Base-by-base conservation (phyloP, 148 eudicot genomes). In the Chenopodium berlandieri region DNA sequence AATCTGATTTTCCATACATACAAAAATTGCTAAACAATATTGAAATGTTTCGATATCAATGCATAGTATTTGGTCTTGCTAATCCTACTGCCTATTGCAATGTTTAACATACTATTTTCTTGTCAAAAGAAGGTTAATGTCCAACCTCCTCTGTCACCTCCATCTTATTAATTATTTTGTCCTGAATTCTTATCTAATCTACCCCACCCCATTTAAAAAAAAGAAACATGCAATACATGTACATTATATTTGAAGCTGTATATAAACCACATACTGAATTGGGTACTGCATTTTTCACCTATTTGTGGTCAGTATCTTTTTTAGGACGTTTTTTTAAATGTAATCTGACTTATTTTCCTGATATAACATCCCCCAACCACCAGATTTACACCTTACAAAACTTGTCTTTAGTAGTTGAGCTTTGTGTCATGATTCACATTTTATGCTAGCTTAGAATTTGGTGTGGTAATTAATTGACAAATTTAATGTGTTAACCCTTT, bases 331-430 rank as follows among this genome's bases (percentile, higher is more conserved):
- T 75, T 75, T 70, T 69, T 0, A 80, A 79, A 75, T 75, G 76
- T 69, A 23, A 30, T 58, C 67, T 76, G 82, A 76, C 75, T 73
- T 50, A 54, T 32, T 70, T 77, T 76, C 37, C 83, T 80, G 67
- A 14, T 50, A 50, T 50, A 34, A 63, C 56, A n/a, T 19, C 34
- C 58, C 70, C 80, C 83, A 84, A 80, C 86, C 25, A 80, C 86
- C 86, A 64, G 22, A 77, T 25, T 77, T 63, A 70, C 47, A 46
- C 72, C 79, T 37, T 76, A 23, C 70, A 76, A 72, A 60, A n/a
- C 73, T 27, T 37, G 31, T 75, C 73, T 58, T 20, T 58, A 62
- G 64, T 44, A 34, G 78, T 75, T 74, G 75, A 78, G 65, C 54
- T 52, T 54, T 78, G 67, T 54, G 63, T 65, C 78, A 60, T 78